Evolutionary conservation across 108 stramenopile genomes (phyloP).

Genomic region (Fragilaria crotonensis): DNA sequence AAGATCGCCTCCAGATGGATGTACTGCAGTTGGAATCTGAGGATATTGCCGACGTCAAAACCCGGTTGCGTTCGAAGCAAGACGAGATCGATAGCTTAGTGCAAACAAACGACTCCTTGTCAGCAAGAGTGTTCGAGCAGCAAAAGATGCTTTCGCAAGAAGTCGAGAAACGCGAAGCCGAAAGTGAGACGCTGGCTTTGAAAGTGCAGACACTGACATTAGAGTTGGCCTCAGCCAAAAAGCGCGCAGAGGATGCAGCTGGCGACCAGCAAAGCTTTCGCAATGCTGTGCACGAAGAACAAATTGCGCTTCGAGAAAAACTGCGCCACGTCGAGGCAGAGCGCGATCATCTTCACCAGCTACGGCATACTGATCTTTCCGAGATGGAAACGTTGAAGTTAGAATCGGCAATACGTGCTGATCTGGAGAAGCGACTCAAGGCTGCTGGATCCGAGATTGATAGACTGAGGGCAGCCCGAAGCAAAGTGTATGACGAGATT

Average conservation of each 20-base stretch:
- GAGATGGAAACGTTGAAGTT: not conserved
- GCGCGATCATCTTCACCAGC: not conserved
- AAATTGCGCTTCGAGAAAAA: not conserved
- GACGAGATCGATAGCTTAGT: not conserved
- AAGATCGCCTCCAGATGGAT: not conserved
- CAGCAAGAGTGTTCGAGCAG: not conserved
- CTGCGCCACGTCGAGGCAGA: not conserved
- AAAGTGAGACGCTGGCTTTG: not conserved
- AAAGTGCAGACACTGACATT: not conserved
- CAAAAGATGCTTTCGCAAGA: not conserved
- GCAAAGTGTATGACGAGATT: not conserved
- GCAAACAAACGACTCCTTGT: not conserved
- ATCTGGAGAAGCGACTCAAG: not conserved
- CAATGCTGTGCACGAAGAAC: not conserved
- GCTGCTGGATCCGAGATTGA: not conserved
- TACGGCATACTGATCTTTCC: not conserved
- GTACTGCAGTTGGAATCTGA: not conserved
- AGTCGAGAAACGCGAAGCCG: not conserved
- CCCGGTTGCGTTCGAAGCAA: not conserved
- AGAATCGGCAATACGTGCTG: not conserved
- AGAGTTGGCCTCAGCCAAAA: not conserved
- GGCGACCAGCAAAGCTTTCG: not conserved
- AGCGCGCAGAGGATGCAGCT: not conserved
- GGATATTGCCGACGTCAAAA: not conserved
- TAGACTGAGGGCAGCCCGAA: not conserved